These are phyloP conservation scores for Gossypium arboreum DNA, from an alignment of 345 rosid species.

Conservation along the genomic window DNA sequence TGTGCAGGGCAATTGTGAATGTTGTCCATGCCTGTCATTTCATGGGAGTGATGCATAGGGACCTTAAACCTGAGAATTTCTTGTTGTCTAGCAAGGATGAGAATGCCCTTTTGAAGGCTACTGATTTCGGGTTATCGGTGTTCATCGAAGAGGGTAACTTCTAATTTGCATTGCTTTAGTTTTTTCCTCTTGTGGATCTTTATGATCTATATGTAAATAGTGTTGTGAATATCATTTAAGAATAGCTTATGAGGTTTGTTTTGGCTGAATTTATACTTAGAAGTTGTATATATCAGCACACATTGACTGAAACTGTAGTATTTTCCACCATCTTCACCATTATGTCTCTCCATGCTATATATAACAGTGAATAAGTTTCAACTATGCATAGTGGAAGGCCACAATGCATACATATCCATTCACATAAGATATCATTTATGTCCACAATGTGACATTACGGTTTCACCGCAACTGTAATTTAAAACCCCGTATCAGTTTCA, in stretches of 20 bases:
- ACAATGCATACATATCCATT: too few relatives aligned
- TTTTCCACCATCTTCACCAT: not conserved
- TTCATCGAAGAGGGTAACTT: slow-evolving; percentile 48
- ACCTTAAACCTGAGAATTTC: slow-evolving; percentile 95
- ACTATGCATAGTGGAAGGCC: not conserved
- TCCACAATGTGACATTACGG: not conserved
- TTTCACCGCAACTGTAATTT: not conserved
- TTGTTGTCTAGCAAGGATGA: slow-evolving; percentile 66
- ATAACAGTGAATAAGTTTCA: not conserved
- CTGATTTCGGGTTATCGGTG: slow-evolving; percentile 83
- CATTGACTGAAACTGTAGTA: not conserved
- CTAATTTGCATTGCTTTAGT: not conserved
- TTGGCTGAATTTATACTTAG: not conserved
- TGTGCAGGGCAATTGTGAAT: slow-evolving; percentile 63
- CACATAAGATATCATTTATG: not conserved
- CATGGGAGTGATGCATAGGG: slow-evolving; percentile 90
- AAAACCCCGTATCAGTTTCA: not conserved
- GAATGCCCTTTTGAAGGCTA: slow-evolving; percentile 62
- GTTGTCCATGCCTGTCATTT: slow-evolving; percentile 82
- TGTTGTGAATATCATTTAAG: not conserved
- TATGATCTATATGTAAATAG: not conserved
- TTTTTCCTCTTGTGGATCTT: slow-evolving; percentile 7
- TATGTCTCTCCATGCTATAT: not conserved
- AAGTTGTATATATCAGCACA: not conserved
- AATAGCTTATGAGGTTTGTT: not conserved